Evolutionary conservation across 768 basidiomycete genomes (phyloP).

Genomic region (Termitomyces sp.): DNA sequence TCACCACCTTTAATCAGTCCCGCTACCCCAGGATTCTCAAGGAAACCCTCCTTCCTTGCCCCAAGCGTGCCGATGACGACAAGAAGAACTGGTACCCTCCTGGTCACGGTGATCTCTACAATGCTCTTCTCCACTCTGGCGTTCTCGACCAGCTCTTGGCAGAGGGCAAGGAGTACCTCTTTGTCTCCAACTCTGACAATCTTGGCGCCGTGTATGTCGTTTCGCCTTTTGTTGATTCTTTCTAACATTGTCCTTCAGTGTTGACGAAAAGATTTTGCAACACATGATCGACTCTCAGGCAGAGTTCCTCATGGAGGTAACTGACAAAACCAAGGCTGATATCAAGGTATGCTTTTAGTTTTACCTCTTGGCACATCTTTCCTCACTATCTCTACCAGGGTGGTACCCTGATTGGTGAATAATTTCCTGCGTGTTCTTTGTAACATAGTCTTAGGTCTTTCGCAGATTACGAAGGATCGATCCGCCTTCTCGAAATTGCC

Average conservation of each 20-base stretch:
- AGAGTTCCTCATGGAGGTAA: conserved; percentile 94
- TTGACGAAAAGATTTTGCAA: conserved; percentile 78
- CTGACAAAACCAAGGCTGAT: conserved; percentile 94
- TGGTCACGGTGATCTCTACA: conserved; percentile 95
- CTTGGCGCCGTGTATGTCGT: conserved; percentile 76
- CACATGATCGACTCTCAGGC: conserved; percentile 79
- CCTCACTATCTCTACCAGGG: conserved; percentile 34
- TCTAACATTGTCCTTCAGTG: conserved; percentile 31
- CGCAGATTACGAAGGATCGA: conserved; percentile 75
- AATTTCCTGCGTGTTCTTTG: not conserved
- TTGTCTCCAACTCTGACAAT: conserved; percentile 97
- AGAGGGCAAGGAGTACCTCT: conserved; percentile 95
- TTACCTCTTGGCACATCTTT: not conserved
- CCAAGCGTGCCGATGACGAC: conserved; percentile 72
- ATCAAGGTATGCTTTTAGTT: conserved; percentile 25
- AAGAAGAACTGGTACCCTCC: conserved; percentile 96
- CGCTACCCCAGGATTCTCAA: conserved; percentile 91
- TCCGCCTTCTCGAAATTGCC: conserved; percentile 88
- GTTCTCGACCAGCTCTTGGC: conserved; percentile 84
- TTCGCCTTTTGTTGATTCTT: not conserved
- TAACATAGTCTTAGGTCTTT: not conserved
- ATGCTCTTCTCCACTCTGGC: conserved; percentile 85
- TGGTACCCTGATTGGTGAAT: conserved; percentile 71
- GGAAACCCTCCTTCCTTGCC: conserved; percentile 82
- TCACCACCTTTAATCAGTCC: conserved; percentile 90